Evolutionary conservation across 768 basidiomycete genomes (phyloP).

Genomic region (Panaeolus cyanescens): DNA sequence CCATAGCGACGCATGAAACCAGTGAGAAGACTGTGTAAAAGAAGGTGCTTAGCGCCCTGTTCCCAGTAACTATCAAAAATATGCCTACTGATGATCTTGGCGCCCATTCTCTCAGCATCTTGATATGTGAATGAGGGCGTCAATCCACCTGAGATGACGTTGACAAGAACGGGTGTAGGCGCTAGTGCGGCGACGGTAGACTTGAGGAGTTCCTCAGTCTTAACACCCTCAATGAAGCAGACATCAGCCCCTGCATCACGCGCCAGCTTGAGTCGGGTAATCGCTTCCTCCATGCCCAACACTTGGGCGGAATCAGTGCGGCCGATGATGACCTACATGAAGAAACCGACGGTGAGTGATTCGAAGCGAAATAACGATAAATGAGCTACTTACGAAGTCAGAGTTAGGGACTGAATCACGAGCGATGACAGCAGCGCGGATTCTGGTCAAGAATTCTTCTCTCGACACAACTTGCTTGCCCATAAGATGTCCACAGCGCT

Average conservation of each 20-base stretch:
- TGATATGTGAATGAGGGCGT: slow-evolving; percentile 73
- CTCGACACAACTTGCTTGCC: slow-evolving; percentile 1
- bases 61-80: background rate
- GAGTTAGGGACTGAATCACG: slow-evolving; percentile 75
- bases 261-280: slow-evolving; percentile 66
- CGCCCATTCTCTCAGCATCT: slow-evolving; percentile 69
- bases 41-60: too few relatives aligned
- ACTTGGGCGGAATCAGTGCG: slow-evolving; percentile 82
- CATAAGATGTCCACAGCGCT: slow-evolving; percentile 5
- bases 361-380: too few relatives aligned
- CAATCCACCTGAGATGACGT: slow-evolving; percentile 78
- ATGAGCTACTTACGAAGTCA: slow-evolving; percentile 52
- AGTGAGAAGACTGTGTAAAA: slow-evolving; percentile 64
- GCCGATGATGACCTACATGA: slow-evolving; percentile 54
- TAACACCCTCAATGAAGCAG: slow-evolving; percentile 83
- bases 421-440: slow-evolving; percentile 66
- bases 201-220: slow-evolving; percentile 63
- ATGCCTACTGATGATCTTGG: slow-evolving; percentile 75
- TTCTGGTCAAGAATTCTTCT: slow-evolving; percentile 4
- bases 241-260: slow-evolving; percentile 78
- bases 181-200: slow-evolving; percentile 67
- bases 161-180: slow-evolving; percentile 78
- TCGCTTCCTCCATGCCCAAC: slow-evolving; percentile 78
- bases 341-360: background rate
- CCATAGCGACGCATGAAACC: slow-evolving; percentile 75